phyloP scores from a whole-genome alignment of 148 eudicot species.

The Cornus kousa region DNA sequence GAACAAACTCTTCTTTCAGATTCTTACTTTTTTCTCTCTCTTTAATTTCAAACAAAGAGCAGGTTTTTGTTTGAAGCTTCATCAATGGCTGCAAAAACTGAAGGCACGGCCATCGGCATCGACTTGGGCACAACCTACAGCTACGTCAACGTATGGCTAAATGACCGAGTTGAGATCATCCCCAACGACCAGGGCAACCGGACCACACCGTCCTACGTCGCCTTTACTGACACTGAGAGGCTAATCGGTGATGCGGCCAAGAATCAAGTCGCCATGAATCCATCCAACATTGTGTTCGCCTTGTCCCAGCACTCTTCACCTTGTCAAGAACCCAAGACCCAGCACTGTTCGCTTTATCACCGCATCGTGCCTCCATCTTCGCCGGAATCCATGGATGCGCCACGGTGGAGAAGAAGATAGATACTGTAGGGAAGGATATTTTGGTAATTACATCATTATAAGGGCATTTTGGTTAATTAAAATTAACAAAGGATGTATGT shows the following conservation, averaged over 20 bases:
- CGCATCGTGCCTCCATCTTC: too few relatives aligned
- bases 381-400: too few relatives aligned
- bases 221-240: constrained; percentile 22
- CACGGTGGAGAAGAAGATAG: too few relatives aligned
- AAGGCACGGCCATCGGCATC: constrained; percentile 16
- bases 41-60: neutral
- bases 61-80: neutral
- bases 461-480: too few relatives aligned
- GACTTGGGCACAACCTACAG: constrained; percentile 26
- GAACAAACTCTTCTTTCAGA: neutral
- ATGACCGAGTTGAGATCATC: constrained; percentile 21
- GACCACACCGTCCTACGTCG: constrained; percentile 21
- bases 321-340: too few relatives aligned
- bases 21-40: neutral
- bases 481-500: too few relatives aligned
- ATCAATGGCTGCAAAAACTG: constrained; percentile 9
- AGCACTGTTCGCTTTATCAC: too few relatives aligned
- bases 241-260: constrained; percentile 21
- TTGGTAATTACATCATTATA: too few relatives aligned
- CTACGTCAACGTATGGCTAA: constrained; percentile 18
- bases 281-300: constrained; percentile 23
- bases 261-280: constrained; percentile 24
- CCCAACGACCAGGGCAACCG: constrained; percentile 24
- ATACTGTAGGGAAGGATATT: too few relatives aligned
- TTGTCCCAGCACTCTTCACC: too few relatives aligned